Conservation (phyloP, 768 basidiomycete species). For the Krasilnikovozyma curviuscula region DNA sequence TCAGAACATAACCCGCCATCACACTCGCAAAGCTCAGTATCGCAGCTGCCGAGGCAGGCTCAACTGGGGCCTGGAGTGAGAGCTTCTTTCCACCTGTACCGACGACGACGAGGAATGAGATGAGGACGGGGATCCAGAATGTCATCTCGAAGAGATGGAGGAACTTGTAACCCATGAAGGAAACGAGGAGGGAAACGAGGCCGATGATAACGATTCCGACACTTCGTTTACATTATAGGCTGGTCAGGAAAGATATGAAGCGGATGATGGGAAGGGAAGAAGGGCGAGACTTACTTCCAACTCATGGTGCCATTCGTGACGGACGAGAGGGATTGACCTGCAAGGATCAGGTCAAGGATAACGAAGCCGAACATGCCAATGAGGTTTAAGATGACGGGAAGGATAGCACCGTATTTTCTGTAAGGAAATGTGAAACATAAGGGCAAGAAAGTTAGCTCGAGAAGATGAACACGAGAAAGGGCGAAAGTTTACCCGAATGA, state of each 20-base stretch:
- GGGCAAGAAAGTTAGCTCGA: background rate
- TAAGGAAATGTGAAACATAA: slow-evolving; percentile 10
- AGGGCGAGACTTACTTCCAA: slow-evolving; percentile 9
- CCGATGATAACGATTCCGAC: slow-evolving; percentile 40
- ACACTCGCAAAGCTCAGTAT: slow-evolving; percentile 50
- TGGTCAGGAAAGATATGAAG: slow-evolving; percentile 13
- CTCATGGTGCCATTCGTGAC: slow-evolving; percentile 12
- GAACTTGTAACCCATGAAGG: slow-evolving; percentile 30
- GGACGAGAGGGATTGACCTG: slow-evolving; percentile 11
- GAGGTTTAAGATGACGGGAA: slow-evolving; percentile 29
- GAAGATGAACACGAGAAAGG: slow-evolving; percentile 11
- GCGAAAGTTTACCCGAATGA: slow-evolving; percentile 33
- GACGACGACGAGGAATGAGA: slow-evolving; percentile 49
- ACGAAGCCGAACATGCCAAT: slow-evolving; percentile 31
- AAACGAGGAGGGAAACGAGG: slow-evolving; percentile 41
- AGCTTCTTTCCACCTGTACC: slow-evolving; percentile 59
- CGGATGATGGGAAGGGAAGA: background rate
- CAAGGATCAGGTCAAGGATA: slow-evolving; percentile 23
- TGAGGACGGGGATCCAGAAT: slow-evolving; percentile 61
- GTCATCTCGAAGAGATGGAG: too few species aligned
- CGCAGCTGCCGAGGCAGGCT: slow-evolving; percentile 37
- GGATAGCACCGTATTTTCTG: slow-evolving; percentile 14
- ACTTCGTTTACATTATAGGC: background rate
- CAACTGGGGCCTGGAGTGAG: slow-evolving; percentile 29
- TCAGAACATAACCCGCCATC: slow-evolving; percentile 53